Base-by-base conservation (phyloP, 2,329 filamentous ascomycete genomes). In the Pyricularia sp. region DNA sequence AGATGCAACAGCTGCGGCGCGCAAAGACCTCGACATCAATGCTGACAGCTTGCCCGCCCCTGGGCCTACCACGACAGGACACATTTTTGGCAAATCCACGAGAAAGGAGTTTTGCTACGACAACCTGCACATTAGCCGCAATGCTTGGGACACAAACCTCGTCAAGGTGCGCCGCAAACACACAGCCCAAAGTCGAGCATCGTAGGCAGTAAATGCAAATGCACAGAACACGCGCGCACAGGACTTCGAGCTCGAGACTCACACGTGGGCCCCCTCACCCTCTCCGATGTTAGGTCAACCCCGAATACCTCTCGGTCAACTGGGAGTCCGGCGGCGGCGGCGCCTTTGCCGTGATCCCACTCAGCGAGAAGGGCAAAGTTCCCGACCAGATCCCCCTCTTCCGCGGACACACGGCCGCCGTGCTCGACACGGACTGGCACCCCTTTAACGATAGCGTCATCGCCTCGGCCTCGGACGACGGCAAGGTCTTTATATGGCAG, bases 31-130 rank as follows among this genome's bases (percentile, higher is more conserved):
- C n/a, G 31, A 42, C n/a, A n/a, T 17, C 31, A 7, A 33, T 65
- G 64, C 64, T 42, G 31, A 42, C 64, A 26, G 65, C 70, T 71
- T 71, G 69, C 71, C 74, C 72, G 66, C 70, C 70, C 71, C 59
- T 61, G 42, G 63, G 67, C 61, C 70, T 67, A 71, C 72, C 69
- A 70, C 71, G 70, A 69, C 80, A 97, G 94, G 94, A 85, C 95
- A 99, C 86, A 92, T 99, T 83, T 99, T 97, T 84, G 95, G 95
- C 79, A 95, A 96, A 82, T 84, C 93, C 72, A 96, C 94, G 73
- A 90, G 92, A 81, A 97, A 97, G 87, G 95, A 99, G 80, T 92
- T 92, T 86, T 97, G 94, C 85, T 99, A 98, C 83, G 95, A 99
- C 81, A 98, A 98, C 81, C 84, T 99, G 74, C 92, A 93, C 79